phyloP scores from a whole-genome alignment of 495 filamentous ascomycete species.

The Mytilinidion resinicola region DNA sequence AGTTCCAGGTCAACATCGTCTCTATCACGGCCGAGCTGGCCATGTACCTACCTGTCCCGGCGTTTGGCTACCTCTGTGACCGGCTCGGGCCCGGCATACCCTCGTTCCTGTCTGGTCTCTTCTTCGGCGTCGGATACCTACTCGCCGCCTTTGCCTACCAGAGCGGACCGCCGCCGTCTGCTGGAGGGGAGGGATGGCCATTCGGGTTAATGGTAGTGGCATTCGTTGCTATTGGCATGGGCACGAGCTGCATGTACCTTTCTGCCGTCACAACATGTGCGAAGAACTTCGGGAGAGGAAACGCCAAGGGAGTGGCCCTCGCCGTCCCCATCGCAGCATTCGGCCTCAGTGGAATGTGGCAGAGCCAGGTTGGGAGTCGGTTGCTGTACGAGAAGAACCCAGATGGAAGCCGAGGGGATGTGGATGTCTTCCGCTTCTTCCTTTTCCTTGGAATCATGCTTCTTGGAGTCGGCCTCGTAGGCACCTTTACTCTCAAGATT shows the following conservation, averaged over 20 bases:
- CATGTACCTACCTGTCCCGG: constrained; percentile 80
- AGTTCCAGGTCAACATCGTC: constrained; percentile 84
- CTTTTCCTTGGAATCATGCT: constrained; percentile 67
- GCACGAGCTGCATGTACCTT: constrained; percentile 81
- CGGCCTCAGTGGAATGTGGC: constrained; percentile 89
- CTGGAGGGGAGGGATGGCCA: constrained; percentile 58
- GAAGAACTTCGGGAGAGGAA: constrained; percentile 91
- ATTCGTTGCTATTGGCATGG: constrained; percentile 74
- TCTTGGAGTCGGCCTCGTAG: constrained; percentile 62
- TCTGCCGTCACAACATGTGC: constrained; percentile 85
- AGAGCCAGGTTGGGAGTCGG: constrained; percentile 78
- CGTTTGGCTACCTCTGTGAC: constrained; percentile 90
- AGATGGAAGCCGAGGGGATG: constrained; percentile 63
- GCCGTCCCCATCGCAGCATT: constrained; percentile 88
- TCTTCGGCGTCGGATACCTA: constrained; percentile 77
- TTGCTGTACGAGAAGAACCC: constrained; percentile 60
- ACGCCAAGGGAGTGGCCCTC: constrained; percentile 80
- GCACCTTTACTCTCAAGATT: constrained; percentile 63
- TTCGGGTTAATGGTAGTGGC: constrained; percentile 78
- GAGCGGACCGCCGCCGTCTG: constrained; percentile 51
- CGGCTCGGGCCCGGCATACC: constrained; percentile 71
- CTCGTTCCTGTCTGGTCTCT: constrained; percentile 58
- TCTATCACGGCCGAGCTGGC: constrained; percentile 76
- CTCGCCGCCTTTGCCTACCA: constrained; percentile 75
- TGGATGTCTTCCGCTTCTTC: constrained; percentile 84